Percentiles rank a stretch among this genome's conserved stretches.
These are phyloP conservation scores for Neltuma alba DNA, from an alignment of 306 rosid genomes.

Conservation along the genomic window DNA sequence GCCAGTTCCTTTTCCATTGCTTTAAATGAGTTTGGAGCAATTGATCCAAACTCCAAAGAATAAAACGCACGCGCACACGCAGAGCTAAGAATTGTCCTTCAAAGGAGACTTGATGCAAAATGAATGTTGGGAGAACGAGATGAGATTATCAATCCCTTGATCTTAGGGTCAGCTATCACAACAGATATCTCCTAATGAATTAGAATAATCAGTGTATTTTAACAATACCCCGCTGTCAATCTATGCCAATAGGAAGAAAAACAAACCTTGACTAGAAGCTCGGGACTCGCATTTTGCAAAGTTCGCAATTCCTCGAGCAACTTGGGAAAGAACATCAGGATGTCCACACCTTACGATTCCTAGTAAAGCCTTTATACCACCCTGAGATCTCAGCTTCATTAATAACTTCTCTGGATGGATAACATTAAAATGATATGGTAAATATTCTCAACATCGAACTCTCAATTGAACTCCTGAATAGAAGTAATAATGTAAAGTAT, in stretches of 20 bases:
- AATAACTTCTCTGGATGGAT: constrained; percentile 73
- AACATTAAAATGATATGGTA: constrained; percentile 19
- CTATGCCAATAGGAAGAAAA: background rate
- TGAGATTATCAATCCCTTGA: background rate
- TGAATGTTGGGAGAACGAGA: background rate
- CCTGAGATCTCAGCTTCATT: constrained; percentile 82
- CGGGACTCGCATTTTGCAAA: constrained; percentile 99
- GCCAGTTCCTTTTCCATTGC: background rate
- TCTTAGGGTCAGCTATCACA: background rate
- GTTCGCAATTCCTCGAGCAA: constrained; percentile 96
- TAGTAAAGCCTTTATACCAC: constrained; percentile 90
- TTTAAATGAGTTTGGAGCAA: background rate
- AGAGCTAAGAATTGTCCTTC: background rate
- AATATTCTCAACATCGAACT: constrained; percentile 12
- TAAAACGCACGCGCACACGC: background rate
- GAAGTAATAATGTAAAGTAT: constrained; percentile 3
- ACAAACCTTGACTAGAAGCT: constrained; percentile 80
- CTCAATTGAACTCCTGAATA: background rate
- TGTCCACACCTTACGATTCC: constrained; percentile 98
- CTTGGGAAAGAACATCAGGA: constrained; percentile 98
- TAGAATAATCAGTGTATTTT: background rate
- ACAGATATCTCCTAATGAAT: background rate
- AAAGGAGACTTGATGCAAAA: background rate
- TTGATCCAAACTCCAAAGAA: background rate
- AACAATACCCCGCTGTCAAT: background rate